These are phyloP conservation scores for Terfezia boudieri DNA, from an alignment of 495 filamentous ascomycete genomes.

Conservation along the genomic window DNA sequence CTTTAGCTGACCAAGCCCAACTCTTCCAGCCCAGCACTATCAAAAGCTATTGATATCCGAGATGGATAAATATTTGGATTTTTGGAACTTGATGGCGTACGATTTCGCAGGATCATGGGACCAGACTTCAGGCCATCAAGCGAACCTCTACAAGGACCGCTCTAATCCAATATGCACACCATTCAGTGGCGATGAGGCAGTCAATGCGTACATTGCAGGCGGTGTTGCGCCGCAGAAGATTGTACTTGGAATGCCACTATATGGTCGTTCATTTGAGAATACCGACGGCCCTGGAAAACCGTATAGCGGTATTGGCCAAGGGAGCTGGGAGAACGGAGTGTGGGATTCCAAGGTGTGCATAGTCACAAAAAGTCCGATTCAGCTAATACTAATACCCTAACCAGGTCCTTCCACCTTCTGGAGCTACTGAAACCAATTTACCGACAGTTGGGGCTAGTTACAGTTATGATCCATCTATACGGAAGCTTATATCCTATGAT, in stretches of 20 bases:
- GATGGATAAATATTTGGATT: conserved; percentile 61
- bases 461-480: conserved; percentile 36
- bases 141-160: conserved; percentile 42
- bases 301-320: conserved; percentile 45
- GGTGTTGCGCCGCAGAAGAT: conserved; percentile 48
- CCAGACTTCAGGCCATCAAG: conserved; percentile 41
- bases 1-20: no score
- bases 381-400: neutral
- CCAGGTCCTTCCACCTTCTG: conserved; percentile 24
- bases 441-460: conserved; percentile 37
- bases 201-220: conserved; percentile 39
- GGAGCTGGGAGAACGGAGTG: conserved; percentile 49
- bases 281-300: conserved; percentile 47
- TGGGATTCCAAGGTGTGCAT: conserved; percentile 46
- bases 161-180: conserved; percentile 36
- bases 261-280: conserved; percentile 54
- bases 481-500: conserved; percentile 59
- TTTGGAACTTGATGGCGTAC: conserved; percentile 72
- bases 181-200: conserved; percentile 44
- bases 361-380: neutral
- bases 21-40: conserved; percentile 36
- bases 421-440: conserved; percentile 28
- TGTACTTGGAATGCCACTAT: conserved; percentile 64
- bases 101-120: conserved; percentile 58
- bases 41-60: conserved; percentile 36